Percentiles rank a stretch among this genome's conserved stretches.
phyloP scores from a whole-genome alignment of 495 filamentous ascomycete genomes.

The Hyaloscypha hepaticicola region DNA sequence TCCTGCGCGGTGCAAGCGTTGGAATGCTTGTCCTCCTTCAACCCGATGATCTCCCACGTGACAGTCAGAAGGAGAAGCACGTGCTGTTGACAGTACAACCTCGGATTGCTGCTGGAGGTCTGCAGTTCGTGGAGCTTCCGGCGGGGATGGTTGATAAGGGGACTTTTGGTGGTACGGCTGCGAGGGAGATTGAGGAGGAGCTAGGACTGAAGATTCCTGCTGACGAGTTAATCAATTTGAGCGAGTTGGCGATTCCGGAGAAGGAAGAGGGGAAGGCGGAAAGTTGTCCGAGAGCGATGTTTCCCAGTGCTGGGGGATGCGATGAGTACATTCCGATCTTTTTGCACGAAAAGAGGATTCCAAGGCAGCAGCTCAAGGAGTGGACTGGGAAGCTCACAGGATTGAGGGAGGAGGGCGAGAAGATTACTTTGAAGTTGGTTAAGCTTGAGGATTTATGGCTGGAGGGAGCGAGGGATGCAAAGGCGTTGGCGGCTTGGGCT shows the following conservation, averaged over 20 bases:
- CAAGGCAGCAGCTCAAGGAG: conserved; percentile 59
- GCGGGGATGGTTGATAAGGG: conserved; percentile 90
- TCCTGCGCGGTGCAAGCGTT: conserved; percentile 79
- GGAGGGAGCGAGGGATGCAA: conserved; percentile 73
- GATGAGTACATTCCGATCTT: conserved; percentile 85
- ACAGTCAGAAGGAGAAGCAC: conserved; percentile 55
- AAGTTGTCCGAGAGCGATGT: conserved; percentile 61
- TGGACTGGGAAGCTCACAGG: conserved; percentile 77
- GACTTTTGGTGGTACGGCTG: conserved; percentile 73
- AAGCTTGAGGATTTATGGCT: conserved; percentile 72
- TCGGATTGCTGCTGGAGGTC: conserved; percentile 72
- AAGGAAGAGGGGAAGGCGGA: conserved; percentile 36
- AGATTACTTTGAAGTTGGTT: conserved; percentile 76
- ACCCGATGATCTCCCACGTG: conserved; percentile 58
- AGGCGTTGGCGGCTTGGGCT: conserved; percentile 74
- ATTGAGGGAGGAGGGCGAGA: conserved; percentile 74
- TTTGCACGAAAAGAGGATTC: conserved; percentile 67
- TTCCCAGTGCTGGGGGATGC: conserved; percentile 75
- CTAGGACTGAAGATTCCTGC: conserved; percentile 53
- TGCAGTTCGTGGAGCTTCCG: conserved; percentile 77
- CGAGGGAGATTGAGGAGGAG: conserved; percentile 82
- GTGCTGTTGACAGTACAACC: conserved; percentile 82
- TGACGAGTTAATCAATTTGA: conserved; percentile 67
- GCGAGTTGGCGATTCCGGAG: conserved; percentile 50
- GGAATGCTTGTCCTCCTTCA: conserved; percentile 79